These are phyloP conservation scores for Purshia tridentata DNA, from an alignment of 306 rosid genomes.

Conservation along the genomic window DNA sequence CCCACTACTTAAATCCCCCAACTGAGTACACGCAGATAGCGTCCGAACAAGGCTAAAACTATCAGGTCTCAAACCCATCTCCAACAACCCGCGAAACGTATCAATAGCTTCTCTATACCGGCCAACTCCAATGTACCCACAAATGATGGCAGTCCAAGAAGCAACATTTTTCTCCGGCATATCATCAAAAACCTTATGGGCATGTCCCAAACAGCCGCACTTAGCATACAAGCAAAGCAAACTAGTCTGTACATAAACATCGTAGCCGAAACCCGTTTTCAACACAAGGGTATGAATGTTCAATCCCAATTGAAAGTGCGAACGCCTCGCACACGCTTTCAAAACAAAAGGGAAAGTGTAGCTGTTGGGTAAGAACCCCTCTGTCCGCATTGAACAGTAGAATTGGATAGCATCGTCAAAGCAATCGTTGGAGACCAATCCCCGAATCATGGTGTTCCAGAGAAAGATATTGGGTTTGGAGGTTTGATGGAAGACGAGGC, in stretches of 20 bases:
- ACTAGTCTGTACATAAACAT: conserved; percentile 61
- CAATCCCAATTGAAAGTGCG: conserved; percentile 38
- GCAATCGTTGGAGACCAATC: conserved; percentile 49
- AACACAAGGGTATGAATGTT: conserved; percentile 50
- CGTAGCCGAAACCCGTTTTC: conserved; percentile 53
- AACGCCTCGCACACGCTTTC: conserved; percentile 58
- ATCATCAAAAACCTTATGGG: conserved; percentile 56
- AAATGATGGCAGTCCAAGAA: conserved; percentile 65
- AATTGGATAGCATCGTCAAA: conserved; percentile 40
- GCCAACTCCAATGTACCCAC: conserved; percentile 49
- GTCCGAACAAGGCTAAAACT: conserved; percentile 50
- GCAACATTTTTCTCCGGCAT: conserved; percentile 57
- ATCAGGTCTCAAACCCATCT: conserved; percentile 69
- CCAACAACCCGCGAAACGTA: conserved; percentile 46
- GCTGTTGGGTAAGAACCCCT: conserved; percentile 36
- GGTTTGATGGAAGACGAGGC: conserved; percentile 39
- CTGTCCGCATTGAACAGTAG: conserved; percentile 43
- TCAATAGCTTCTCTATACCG: conserved; percentile 45
- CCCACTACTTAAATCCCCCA: conserved; percentile 55
- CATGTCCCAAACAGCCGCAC: conserved; percentile 39
- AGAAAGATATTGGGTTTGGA: conserved; percentile 42
- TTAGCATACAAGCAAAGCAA: conserved; percentile 48
- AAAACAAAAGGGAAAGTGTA: conserved; percentile 64
- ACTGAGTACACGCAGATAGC: conserved; percentile 47
- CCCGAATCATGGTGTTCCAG: conserved; percentile 66